Evolutionary conservation across 1,284 basidiomycete species (phyloP), one percentile per base, ranked within the genome.

Genomic region (Boletus sp.): DNA sequence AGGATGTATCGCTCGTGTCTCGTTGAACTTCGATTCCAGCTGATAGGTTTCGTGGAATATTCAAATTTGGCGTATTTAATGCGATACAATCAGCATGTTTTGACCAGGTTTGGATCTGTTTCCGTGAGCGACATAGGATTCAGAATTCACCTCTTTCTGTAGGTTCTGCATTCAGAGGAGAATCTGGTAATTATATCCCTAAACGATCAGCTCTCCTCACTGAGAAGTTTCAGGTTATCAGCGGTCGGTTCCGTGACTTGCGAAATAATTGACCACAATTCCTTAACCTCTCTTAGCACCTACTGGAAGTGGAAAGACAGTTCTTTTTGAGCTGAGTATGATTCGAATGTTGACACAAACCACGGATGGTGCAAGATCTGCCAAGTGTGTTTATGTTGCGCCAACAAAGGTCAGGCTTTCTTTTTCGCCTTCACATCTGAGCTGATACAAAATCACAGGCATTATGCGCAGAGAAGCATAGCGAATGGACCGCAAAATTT

Each of bases 221-320:
- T 57, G 44, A 56, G 49, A 14, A 25, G 6, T 33, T 22, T 12
- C 46, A 92, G 80, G 84, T 92, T 41, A 80, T 91, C 30, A 88
- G 87, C 56, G 86, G 89, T 91, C 63, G 48, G 72, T 57, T 50
- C 19, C 35, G n/a, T 41, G 27, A 41, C 39, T 23, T 50, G 33
- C 7, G 35, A 23, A 22, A 22, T 22, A 22, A 44, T 26, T 10
- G 33, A 34, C 19, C 19, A 43, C 36, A 16, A 49, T 57, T 40
- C 51, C 35, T 46, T 33, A 44, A 43, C 46, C n/a, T 41, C 27
- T 27, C 34, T 23, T 61, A 85, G 93, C 94, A 1, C 93, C 93
- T 0, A 96, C 93, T 7, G 91, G 93, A 20, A 89, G 91, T 39
- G 94, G 94, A 22, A 96, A 96, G 69, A 94, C 94, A 0, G 91